A percentile compares a stretch with the other conserved stretches of the same genome.
Evolutionary conservation across 2,329 filamentous ascomycete species (phyloP).

Genomic region (Biscogniauxia marginata): DNA sequence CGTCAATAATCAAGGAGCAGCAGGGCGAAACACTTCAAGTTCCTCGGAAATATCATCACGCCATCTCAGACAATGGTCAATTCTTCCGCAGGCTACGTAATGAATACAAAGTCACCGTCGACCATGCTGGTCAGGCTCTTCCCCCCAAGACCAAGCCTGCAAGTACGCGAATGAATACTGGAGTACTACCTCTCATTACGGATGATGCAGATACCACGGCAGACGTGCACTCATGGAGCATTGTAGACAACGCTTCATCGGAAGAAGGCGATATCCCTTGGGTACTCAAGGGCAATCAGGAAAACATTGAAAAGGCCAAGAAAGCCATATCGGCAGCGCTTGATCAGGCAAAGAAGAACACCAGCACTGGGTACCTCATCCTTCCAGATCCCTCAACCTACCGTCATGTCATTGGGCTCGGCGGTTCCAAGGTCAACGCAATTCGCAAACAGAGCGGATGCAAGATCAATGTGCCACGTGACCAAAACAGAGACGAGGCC

Average conservation of each 20-base stretch:
- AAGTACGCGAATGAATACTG: conserved; percentile 55
- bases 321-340: conserved; percentile 71
- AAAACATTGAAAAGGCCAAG: conserved; percentile 80
- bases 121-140: conserved; percentile 78
- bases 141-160: conserved; percentile 65
- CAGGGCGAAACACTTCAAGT: conserved; percentile 86
- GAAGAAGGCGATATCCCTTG: conserved; percentile 79
- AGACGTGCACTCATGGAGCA: conserved; percentile 78
- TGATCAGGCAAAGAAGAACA: conserved; percentile 66
- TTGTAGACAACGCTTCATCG: conserved; percentile 63
- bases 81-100: conserved; percentile 90
- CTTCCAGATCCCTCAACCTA: conserved; percentile 88
- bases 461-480: conserved; percentile 88
- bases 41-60: conserved; percentile 79
- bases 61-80: conserved; percentile 81
- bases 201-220: conserved; percentile 68
- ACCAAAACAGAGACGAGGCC: conserved; percentile 72
- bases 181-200: conserved; percentile 83
- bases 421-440: conserved; percentile 85
- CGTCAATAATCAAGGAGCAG: conserved; percentile 75
- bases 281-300: conserved; percentile 77
- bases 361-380: conserved; percentile 79
- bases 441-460: conserved; percentile 92
- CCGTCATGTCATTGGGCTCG: conserved; percentile 84
- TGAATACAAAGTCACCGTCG: conserved; percentile 84